Percentiles rank a stretch among this genome's conserved stretches.
These are phyloP conservation scores for Ceratocystis colombiana DNA, from an alignment of 2,329 filamentous ascomycete species.

Conservation along the genomic window DNA sequence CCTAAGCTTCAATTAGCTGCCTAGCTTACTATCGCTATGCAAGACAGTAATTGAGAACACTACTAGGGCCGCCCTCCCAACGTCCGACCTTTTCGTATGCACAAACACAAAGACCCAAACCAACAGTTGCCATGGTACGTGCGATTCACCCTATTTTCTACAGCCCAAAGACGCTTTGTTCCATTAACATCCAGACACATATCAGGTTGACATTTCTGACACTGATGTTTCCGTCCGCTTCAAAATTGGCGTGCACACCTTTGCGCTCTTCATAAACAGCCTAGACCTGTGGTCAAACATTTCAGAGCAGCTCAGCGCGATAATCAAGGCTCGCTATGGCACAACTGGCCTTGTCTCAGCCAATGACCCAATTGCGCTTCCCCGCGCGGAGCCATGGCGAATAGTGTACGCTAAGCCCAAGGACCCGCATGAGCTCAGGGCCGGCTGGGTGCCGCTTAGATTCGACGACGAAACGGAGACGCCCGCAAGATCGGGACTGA, in stretches of 20 bases:
- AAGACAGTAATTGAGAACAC: too few relatives aligned
- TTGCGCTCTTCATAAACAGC: slow-evolving; percentile 56
- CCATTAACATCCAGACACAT: too few relatives aligned
- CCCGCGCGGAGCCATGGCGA: slow-evolving; percentile 32
- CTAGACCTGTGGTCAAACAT: slow-evolving; percentile 47
- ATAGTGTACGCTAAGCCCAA: slow-evolving; percentile 42
- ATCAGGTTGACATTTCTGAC: slow-evolving; percentile 5
- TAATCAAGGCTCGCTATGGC: slow-evolving; percentile 49
- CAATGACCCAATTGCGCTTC: slow-evolving; percentile 34
- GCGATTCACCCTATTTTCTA: too few relatives aligned
- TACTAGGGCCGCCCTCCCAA: too few relatives aligned
- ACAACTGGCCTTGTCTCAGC: slow-evolving; percentile 39
- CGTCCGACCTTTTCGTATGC: not conserved
- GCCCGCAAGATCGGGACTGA: slow-evolving; percentile 37
- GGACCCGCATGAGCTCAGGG: slow-evolving; percentile 37
- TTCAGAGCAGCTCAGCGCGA: slow-evolving; percentile 47
- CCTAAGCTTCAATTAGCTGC: not conserved
- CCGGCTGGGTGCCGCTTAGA: slow-evolving; percentile 42
- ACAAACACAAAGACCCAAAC: not conserved
- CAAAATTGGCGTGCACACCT: slow-evolving; percentile 61
- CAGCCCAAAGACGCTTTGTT: not conserved
- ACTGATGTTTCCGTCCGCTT: slow-evolving; percentile 57
- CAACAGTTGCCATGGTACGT: slow-evolving; percentile 6
- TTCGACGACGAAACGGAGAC: slow-evolving; percentile 35
- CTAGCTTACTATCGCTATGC: too few relatives aligned